A percentile compares a stretch with the other conserved stretches of the same genome.
Conservation (phyloP, 352 stramenopile genomes). For the Plasmopara muralis region DNA sequence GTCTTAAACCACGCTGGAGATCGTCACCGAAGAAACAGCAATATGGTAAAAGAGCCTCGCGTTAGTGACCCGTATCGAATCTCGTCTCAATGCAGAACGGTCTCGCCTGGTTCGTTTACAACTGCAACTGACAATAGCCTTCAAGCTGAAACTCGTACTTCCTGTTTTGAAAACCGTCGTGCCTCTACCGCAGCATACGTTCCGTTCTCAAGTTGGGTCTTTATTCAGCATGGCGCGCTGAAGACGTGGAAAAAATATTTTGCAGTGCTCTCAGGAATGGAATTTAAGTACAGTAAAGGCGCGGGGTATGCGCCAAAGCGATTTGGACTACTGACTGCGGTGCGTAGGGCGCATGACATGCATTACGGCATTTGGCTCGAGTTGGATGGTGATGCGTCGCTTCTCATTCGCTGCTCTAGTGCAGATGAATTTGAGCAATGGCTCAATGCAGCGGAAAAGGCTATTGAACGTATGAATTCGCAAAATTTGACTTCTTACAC, state of each 20-base stretch:
- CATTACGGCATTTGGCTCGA: conserved; percentile 44
- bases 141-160: conserved; percentile 19
- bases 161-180: conserved; percentile 67
- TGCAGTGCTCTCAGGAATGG: conserved; percentile 54
- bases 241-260: conserved; percentile 69
- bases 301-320: conserved; percentile 55
- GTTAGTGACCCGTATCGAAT: conserved; percentile 34
- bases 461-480: conserved; percentile 45
- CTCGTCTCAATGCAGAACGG: conserved; percentile 21
- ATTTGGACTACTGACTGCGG: conserved; percentile 49
- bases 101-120: conserved; percentile 17
- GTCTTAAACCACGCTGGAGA: conserved; percentile 24
- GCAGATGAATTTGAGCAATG: conserved; percentile 48
- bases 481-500: conserved; percentile 71
- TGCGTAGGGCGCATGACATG: conserved; percentile 38
- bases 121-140: conserved; percentile 24
- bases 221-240: conserved; percentile 52
- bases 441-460: conserved; percentile 37
- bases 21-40: conserved; percentile 51
- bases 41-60: conserved; percentile 36
- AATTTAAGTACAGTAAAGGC: conserved; percentile 72
- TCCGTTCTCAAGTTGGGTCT: conserved; percentile 59
- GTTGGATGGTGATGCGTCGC: conserved; percentile 35
- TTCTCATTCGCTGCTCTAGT: conserved; percentile 43
- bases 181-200: conserved; percentile 45